Base-by-base conservation (phyloP, 78 protist genomes). In the Dictyostelium brefeldianum region DNA sequence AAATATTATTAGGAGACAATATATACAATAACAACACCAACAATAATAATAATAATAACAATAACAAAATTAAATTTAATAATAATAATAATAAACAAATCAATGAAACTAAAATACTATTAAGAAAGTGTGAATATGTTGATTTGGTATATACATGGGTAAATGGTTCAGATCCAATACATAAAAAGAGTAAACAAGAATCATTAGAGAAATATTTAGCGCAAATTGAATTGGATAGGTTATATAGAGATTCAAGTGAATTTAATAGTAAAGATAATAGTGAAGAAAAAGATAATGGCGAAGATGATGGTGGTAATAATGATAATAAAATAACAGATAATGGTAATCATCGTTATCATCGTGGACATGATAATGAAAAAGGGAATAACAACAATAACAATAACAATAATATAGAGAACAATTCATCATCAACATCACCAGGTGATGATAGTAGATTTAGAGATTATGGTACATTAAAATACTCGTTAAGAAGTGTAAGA, bases 81-180 rank as follows among this genome's bases (percentile, higher is more conserved):
- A 51, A 51, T 51, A 51, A 51, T 51, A 14, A 8, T 51, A 51
- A 51, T 51, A 51, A 51, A 51, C 56, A 8, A 14, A 14, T 51
- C 10, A 51, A 64, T 12, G 43, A 64, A 64, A 71, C 54, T 7
- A 43, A 43, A 41, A 71, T 71, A 71, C 43, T 71, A 43, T n/a
- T 43, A 36, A 29, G 78, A 50, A 25, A 43, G 3, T 83, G 90
- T 41, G 56, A 67, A 22, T 10, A 84, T 31, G 27, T 84, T 1
- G 91, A 84, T 74, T 6, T 74, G 27, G 91, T 84, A 6, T 84
- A 84, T 27, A 84, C 91, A 3, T 84, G 81, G 80, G 91, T 83
- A 2, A 83, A 83, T 73, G 91, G 91, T 73, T 51, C 70, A 36
- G 91, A 83, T n/a, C 83, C 91, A 1, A 43, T 12, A 4, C 82